A percentile compares a stretch with the other conserved stretches of the same genome.
Conservation (phyloP, 2,329 filamentous ascomycete species). For the Gliomastix tumulicola region DNA sequence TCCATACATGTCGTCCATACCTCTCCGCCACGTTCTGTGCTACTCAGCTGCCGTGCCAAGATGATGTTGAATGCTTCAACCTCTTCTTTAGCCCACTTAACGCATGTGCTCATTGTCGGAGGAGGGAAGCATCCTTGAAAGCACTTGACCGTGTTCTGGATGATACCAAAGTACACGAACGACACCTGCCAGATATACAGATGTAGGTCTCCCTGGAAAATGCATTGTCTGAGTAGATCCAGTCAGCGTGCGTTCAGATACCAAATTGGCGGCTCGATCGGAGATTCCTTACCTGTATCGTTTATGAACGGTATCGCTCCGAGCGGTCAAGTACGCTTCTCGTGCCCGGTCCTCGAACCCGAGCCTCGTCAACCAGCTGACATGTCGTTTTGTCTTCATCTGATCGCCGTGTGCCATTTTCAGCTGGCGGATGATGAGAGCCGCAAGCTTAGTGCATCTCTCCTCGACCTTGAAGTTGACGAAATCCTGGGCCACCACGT, state of each 20-base stretch:
- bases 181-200: constrained; percentile 93
- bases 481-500: constrained; percentile 81
- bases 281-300: constrained; percentile 70
- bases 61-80: constrained; percentile 86
- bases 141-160: constrained; percentile 85
- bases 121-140: constrained; percentile 84
- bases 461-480: constrained; percentile 89
- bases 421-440: constrained; percentile 69
- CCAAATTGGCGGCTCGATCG: too few relatives aligned
- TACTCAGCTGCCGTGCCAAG: constrained; percentile 77
- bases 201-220: constrained; percentile 89
- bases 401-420: constrained; percentile 71
- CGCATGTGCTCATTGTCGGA: constrained; percentile 84
- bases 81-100: constrained; percentile 97
- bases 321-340: constrained; percentile 76
- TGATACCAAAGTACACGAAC: constrained; percentile 90
- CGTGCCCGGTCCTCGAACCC: constrained; percentile 87
- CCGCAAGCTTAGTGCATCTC: constrained; percentile 69
- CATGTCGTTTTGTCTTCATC: constrained; percentile 70
- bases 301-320: constrained; percentile 71
- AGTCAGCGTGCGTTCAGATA: constrained; percentile 2
- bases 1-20: constrained; percentile 81
- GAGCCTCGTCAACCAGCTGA: constrained; percentile 76
- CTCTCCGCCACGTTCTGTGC: constrained; percentile 67
- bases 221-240: constrained; percentile 71